A percentile compares a stretch with the other conserved stretches of the same genome.
phyloP scores from a whole-genome alignment of 768 basidiomycete species.

The Rhodosporidiobolus odoratus region DNA sequence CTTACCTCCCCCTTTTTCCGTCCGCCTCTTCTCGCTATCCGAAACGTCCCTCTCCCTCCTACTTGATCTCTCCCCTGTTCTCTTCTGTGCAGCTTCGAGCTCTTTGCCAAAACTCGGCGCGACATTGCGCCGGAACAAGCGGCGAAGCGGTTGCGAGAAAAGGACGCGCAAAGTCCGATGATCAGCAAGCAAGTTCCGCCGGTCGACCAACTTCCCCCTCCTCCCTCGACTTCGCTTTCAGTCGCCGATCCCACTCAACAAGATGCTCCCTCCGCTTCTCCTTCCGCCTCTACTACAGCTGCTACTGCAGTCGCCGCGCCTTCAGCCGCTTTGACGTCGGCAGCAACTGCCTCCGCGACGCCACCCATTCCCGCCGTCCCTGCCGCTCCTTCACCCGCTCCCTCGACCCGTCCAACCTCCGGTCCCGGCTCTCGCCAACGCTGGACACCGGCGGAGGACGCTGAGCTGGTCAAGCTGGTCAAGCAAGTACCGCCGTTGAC shows the following conservation, averaged over 20 bases:
- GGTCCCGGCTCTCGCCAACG: slow-evolving; percentile 14
- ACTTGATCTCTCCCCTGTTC: too few species aligned
- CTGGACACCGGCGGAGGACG: slow-evolving; percentile 22
- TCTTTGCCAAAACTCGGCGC: slow-evolving; percentile 84
- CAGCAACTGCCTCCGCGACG: too few species aligned
- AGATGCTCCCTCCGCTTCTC: too few species aligned
- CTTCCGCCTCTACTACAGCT: too few species aligned
- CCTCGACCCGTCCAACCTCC: background rate
- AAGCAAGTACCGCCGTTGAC: slow-evolving; percentile 24
- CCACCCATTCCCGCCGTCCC: slow-evolving; percentile 1
- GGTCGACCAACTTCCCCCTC: too few species aligned
- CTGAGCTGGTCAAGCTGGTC: slow-evolving; percentile 6
- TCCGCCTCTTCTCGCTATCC: background rate
- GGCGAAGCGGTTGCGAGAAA: slow-evolving; percentile 49
- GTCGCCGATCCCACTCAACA: too few species aligned
- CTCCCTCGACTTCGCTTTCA: too few species aligned
- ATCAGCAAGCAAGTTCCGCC: too few species aligned
- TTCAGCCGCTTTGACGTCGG: too few species aligned
- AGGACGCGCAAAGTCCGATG: slow-evolving; percentile 49
- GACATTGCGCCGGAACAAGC: slow-evolving; percentile 87
- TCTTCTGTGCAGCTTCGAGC: slow-evolving; percentile 73
- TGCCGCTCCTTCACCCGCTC: background rate
- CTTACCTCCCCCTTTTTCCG: too few species aligned
- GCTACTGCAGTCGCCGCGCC: too few species aligned
- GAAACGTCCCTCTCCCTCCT: background rate